Evolutionary conservation across 2,329 filamentous ascomycete species (phyloP).

Genomic region (Arthrobotrys sinensis): DNA sequence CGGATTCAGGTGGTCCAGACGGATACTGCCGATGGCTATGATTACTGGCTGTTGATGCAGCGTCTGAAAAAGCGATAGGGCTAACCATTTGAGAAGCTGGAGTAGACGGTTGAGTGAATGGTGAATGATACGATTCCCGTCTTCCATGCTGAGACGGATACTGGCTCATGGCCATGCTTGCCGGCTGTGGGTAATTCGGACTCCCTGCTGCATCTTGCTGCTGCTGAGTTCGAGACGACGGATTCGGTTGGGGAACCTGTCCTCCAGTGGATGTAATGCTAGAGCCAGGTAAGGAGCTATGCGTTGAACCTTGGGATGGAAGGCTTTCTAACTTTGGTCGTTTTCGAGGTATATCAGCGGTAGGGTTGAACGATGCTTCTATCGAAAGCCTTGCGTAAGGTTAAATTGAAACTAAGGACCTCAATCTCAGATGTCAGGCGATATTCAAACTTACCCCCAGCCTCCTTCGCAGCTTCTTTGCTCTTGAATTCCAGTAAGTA

Average conservation of each 20-base stretch:
- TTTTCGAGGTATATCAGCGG: constrained; percentile 62
- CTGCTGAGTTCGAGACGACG: constrained; percentile 51
- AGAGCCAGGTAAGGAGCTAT: constrained; percentile 60
- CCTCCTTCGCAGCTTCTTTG: constrained; percentile 75
- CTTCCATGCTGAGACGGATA: constrained; percentile 43
- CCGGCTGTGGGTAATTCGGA: constrained; percentile 39
- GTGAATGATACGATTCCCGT: constrained; percentile 52
- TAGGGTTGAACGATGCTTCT: constrained; percentile 57
- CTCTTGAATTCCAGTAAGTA: constrained; percentile 83
- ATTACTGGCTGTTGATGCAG: constrained; percentile 40
- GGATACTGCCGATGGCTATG: constrained; percentile 52
- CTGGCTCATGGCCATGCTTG: constrained; percentile 39
- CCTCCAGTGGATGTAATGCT: constrained; percentile 60
- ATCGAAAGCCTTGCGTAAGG: constrained; percentile 59
- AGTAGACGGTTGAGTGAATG: constrained; percentile 56
- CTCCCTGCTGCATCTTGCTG: constrained; percentile 49
- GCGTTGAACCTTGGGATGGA: constrained; percentile 59
- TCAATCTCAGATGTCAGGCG: constrained; percentile 2
- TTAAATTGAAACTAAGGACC: constrained; percentile 54
- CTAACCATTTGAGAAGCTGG: constrained; percentile 57
- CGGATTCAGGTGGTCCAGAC: constrained; percentile 24
- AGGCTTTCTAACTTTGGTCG: constrained; percentile 63
- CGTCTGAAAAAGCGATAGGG: constrained; percentile 42
- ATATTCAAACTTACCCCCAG: constrained; percentile 44
- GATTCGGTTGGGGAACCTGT: constrained; percentile 29